A percentile compares a stretch with the other conserved stretches of the same genome.
These are phyloP conservation scores for Viridothelium virens DNA, from an alignment of 495 filamentous ascomycete species.

Conservation along the genomic window DNA sequence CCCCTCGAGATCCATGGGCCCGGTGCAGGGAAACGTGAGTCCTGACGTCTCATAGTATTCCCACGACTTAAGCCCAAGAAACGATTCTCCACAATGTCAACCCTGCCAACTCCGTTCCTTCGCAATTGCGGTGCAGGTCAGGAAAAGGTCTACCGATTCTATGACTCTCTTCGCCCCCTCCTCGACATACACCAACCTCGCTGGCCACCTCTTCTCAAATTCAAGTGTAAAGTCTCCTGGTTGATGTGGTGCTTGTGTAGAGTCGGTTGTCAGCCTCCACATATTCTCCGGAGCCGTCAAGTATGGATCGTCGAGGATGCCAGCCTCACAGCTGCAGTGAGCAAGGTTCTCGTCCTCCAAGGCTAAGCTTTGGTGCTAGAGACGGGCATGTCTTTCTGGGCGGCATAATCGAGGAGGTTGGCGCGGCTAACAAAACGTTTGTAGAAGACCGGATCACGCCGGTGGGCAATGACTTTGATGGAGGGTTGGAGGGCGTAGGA, in stretches of 20 bases:
- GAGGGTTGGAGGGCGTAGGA: slow-evolving; percentile 58
- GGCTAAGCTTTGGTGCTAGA: slow-evolving; percentile 80
- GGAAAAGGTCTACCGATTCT: slow-evolving; percentile 72
- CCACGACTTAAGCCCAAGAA: slow-evolving; percentile 81
- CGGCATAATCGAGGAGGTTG: slow-evolving; percentile 83
- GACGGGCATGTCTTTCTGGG: slow-evolving; percentile 70
- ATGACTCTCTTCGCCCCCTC: slow-evolving; percentile 54
- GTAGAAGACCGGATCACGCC: slow-evolving; percentile 79
- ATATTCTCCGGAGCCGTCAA: slow-evolving; percentile 64
- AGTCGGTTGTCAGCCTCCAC: slow-evolving; percentile 78
- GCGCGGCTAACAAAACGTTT: slow-evolving; percentile 73
- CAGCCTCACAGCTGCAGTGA: slow-evolving; percentile 86
- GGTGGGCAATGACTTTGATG: slow-evolving; percentile 84
- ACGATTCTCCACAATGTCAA: slow-evolving; percentile 89
- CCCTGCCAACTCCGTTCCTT: slow-evolving; percentile 71
- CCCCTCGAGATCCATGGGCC: slow-evolving; percentile 78
- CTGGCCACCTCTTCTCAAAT: slow-evolving; percentile 81
- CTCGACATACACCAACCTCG: slow-evolving; percentile 56
- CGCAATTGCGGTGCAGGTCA: slow-evolving; percentile 71
- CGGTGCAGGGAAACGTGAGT: slow-evolving; percentile 63
- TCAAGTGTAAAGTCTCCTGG: slow-evolving; percentile 68
- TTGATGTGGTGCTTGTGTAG: slow-evolving; percentile 63
- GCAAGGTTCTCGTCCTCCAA: slow-evolving; percentile 88
- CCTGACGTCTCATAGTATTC: slow-evolving; percentile 85
- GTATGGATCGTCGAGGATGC: slow-evolving; percentile 66